Evolutionary conservation across 1,139 yeast species (phyloP).

Genomic region (Debaryomyces sp.): DNA sequence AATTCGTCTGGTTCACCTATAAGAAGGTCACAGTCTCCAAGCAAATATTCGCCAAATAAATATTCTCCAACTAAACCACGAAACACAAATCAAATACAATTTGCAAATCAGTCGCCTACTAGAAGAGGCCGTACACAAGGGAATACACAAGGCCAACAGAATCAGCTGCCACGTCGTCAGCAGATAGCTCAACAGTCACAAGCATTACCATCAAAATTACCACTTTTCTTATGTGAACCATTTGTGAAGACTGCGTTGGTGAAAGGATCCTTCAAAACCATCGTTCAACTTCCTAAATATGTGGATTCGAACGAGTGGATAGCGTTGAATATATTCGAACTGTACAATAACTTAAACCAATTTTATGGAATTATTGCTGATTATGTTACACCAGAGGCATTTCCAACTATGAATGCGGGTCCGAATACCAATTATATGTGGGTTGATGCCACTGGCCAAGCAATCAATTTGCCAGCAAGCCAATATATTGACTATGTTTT

Average conservation of each 20-base stretch:
- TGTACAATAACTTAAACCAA: conserved; percentile 81
- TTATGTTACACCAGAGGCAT: conserved; percentile 83
- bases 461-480: conserved; percentile 85
- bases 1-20: conserved; percentile 37
- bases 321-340: conserved; percentile 88
- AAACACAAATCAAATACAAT: conserved; percentile 24
- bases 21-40: conserved; percentile 41
- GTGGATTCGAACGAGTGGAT: conserved; percentile 96
- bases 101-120: conserved; percentile 37
- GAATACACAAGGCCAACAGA: conserved; percentile 19
- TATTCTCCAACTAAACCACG: conserved; percentile 22
- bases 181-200: conserved; percentile 13
- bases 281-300: conserved; percentile 91
- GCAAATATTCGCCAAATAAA: conserved; percentile 34
- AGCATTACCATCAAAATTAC: conserved; percentile 29
- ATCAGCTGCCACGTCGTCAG: conserved; percentile 26
- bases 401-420: conserved; percentile 96
- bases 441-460: conserved; percentile 79
- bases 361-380: conserved; percentile 89
- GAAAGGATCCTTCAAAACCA: conserved; percentile 96
- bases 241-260: conserved; percentile 93
- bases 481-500: conserved; percentile 91
- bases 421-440: conserved; percentile 89
- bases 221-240: conserved; percentile 86
- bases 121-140: conserved; percentile 28